Evolutionary conservation across 768 basidiomycete species (phyloP).

Genomic region (Pulveroboletus sp.): DNA sequence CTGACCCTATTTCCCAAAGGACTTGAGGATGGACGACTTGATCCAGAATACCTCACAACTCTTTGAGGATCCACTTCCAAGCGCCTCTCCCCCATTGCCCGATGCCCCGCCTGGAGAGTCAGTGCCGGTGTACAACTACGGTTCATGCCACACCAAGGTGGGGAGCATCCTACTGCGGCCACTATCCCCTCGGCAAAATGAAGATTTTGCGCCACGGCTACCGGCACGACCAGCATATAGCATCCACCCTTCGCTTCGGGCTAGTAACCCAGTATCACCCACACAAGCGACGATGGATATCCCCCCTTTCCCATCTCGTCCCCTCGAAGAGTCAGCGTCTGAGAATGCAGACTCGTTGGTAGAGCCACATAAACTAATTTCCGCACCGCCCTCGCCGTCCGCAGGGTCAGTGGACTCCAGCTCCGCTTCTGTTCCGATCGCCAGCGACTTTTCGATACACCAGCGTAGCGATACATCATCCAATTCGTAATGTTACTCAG

Average conservation of each 20-base stretch:
- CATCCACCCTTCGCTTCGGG: constrained; percentile 72
- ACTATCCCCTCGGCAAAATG: constrained; percentile 30
- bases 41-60: constrained; percentile 65
- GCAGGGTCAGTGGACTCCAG: constrained; percentile 11
- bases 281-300: constrained; percentile 35
- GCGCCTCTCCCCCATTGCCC: constrained; percentile 64
- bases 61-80: constrained; percentile 52
- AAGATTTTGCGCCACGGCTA: constrained; percentile 71
- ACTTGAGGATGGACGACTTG: constrained; percentile 79
- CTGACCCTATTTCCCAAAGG: constrained; percentile 34
- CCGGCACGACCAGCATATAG: constrained; percentile 66
- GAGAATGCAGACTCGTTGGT: constrained; percentile 1
- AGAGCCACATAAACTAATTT: constrained; percentile 4
- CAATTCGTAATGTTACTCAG: constrained; percentile 8
- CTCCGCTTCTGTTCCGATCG: constrained; percentile 8
- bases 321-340: constrained; percentile 19
- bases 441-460: constrained; percentile 5
- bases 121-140: constrained; percentile 53
- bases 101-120: constrained; percentile 67
- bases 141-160: constrained; percentile 67
- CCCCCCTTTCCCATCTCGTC: constrained; percentile 26
- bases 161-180: constrained; percentile 38
- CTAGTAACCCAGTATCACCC: constrained; percentile 44
- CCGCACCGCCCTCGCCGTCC: constrained; percentile 16
- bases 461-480: constrained; percentile 12